Conservation (phyloP, 345 rosid genomes). For the Turritis glabra region DNA sequence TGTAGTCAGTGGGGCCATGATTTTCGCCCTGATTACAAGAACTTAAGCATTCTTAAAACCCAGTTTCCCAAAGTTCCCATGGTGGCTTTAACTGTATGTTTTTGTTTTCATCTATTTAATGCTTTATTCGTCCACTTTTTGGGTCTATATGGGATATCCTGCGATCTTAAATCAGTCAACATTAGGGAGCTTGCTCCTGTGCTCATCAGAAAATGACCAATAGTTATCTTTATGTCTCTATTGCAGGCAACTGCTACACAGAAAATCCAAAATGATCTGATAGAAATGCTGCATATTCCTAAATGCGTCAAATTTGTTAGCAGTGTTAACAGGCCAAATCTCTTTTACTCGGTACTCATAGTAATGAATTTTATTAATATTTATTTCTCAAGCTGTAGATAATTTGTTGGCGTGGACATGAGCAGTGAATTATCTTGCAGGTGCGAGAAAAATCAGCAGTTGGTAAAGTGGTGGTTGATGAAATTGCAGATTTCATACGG, state of each 20-base stretch:
- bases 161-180: neutral
- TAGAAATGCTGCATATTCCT: slow-evolving; percentile 83
- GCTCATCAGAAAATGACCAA: too few species aligned
- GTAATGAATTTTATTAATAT: neutral
- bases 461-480: slow-evolving; percentile 78
- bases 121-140: neutral
- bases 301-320: slow-evolving; percentile 82
- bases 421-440: slow-evolving; percentile 43
- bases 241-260: slow-evolving; percentile 94
- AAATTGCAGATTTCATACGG: slow-evolving; percentile 74
- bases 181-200: neutral
- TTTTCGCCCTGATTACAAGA: slow-evolving; percentile 97
- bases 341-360: slow-evolving; percentile 75
- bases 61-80: slow-evolving; percentile 87
- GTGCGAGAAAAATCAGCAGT: slow-evolving; percentile 85
- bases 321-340: slow-evolving; percentile 95
- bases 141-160: neutral
- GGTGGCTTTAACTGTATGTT: slow-evolving; percentile 89
- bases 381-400: neutral
- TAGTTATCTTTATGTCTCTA: neutral
- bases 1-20: slow-evolving; percentile 99
- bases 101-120: slow-evolving; percentile 15
- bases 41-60: slow-evolving; percentile 85
- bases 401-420: slow-evolving; percentile 13
- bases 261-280: slow-evolving; percentile 87